These are phyloP conservation scores for Hydrangea macrophylla DNA, from an alignment of 148 eudicot species.

Conservation along the genomic window DNA sequence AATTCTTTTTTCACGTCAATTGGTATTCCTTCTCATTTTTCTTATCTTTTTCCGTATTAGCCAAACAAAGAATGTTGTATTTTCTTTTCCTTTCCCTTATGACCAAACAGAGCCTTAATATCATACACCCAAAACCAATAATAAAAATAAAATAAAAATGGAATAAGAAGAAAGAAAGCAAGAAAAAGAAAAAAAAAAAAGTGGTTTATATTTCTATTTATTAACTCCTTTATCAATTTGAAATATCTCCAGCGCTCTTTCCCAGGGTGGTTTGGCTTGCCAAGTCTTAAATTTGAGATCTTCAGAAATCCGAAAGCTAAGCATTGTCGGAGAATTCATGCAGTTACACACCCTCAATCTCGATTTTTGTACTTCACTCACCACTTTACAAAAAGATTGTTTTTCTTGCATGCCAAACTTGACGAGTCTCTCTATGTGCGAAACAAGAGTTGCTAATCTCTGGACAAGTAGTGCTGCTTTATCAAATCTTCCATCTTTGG, in stretches of 20 bases:
- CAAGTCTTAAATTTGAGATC: constrained; percentile 47
- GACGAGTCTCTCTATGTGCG: constrained; percentile 64
- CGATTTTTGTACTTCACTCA: constrained; percentile 66
- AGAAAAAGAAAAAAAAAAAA: not conserved
- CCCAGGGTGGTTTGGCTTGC: constrained; percentile 47
- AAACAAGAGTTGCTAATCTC: constrained; percentile 49
- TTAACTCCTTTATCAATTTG: constrained; percentile 2
- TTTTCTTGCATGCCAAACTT: constrained; percentile 62
- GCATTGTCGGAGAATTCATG: constrained; percentile 45
- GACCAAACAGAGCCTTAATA: not conserved
- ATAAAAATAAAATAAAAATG: too few species aligned
- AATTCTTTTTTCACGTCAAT: too few species aligned
- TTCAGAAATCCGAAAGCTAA: constrained; percentile 42
- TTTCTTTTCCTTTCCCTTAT: not conserved
- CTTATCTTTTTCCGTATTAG: too few species aligned
- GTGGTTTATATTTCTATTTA: not conserved
- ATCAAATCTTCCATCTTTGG: constrained; percentile 50
- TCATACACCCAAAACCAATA: too few species aligned
- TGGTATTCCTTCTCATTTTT: too few species aligned
- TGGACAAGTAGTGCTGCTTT: constrained; percentile 60
- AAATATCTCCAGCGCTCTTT: constrained; percentile 39
- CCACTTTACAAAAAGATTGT: constrained; percentile 47
- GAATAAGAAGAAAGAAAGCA: not conserved
- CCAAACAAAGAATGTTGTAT: too few species aligned
- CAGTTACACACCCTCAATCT: constrained; percentile 55